A percentile compares a stretch with the other conserved stretches of the same genome.
phyloP scores from a whole-genome alignment of 768 basidiomycete genomes.

The Kwoniella sp. region DNA sequence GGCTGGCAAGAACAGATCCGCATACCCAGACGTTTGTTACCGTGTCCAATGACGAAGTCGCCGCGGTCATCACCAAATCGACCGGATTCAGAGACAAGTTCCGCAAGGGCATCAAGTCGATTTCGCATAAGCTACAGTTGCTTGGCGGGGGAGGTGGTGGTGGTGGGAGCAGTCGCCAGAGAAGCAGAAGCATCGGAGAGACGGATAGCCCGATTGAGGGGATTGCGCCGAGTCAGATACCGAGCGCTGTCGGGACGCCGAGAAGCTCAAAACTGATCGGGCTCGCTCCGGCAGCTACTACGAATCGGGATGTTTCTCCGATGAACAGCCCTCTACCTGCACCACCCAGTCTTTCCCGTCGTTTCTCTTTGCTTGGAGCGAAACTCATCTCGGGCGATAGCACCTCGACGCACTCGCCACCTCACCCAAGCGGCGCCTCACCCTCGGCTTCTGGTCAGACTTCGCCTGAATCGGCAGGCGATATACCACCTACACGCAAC shows the following conservation, averaged over 20 bases:
- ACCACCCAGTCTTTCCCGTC: constrained; percentile 16
- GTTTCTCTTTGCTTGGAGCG: constrained; percentile 20
- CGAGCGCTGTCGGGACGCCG: constrained; percentile 11
- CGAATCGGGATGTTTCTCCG: constrained; percentile 20
- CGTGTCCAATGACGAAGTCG: constrained; percentile 76
- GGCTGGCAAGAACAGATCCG: constrained; percentile 69
- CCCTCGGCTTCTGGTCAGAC: constrained; percentile 7
- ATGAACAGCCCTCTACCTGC: constrained; percentile 23
- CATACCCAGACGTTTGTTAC: constrained; percentile 61
- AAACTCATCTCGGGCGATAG: constrained; percentile 9
- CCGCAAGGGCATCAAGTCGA: constrained; percentile 48
- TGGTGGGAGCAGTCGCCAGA: constrained; percentile 25
- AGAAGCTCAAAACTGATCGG: constrained; percentile 9
- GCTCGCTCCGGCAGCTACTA: constrained; percentile 1
- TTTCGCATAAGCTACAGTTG: constrained; percentile 42
- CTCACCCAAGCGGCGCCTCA: constrained; percentile 4
- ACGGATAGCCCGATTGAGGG: constrained; percentile 19
- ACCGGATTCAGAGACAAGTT: constrained; percentile 48
- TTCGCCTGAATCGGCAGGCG: constrained; percentile 14
- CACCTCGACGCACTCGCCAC: constrained; percentile 3
- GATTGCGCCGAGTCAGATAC: neutral
- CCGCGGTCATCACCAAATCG: constrained; percentile 60
- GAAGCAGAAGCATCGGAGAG: constrained; percentile 47
- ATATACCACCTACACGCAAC: constrained; percentile 1
- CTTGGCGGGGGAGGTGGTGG: constrained; percentile 9